Evolutionary conservation across 1,284 basidiomycete species (phyloP), one percentile per base, ranked within the genome.

Genomic region (Trametes polyzona): DNA sequence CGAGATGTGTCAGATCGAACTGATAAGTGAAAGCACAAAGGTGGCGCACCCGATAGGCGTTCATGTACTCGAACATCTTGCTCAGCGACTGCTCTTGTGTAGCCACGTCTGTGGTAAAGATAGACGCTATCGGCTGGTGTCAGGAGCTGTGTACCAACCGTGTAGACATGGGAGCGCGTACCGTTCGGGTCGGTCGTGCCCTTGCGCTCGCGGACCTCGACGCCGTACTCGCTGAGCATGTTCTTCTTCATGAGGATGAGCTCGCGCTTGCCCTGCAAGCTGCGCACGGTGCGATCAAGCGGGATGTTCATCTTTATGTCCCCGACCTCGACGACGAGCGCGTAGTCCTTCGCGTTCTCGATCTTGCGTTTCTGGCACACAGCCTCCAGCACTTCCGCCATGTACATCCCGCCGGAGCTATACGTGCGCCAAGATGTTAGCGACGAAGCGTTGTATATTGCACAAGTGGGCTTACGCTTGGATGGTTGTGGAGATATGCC

Each of bases 251-350:
- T 90, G 8, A 99, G 80, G 8, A 90, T 83, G 14, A 99, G 80
- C 66, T 96, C 91, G 24, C 86, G 83, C 66, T 90, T 92, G 11
- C 93, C 95, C 70, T 93, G 91, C 65, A 98, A 76, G 73, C 90
- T 93, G 30, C 94, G 94, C 12, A 98, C 96, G 0, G 95, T 98
- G n/a, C 95, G 83, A 71, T 99, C 96, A 14, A 97, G 81, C 9
- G 96, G 95, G 23, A 98, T 88, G 35, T 97, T 80, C 48, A 98
- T 88, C 50, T 86, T 88, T 64, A 84, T 79, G 63, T 93, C 88
- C 9, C 84, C 85, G 16, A 95, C 79, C 52, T 72, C 70, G 2
- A 73, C 61, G 50, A 95, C 80, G 2, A 97, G 80, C 0, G 92
- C 92, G 75, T 93, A 96, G 58, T 95, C 90, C 53, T 89, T 88